Evolutionary conservation across 2,329 filamentous ascomycete species (phyloP).

Genomic region (Alternaria arborescens): DNA sequence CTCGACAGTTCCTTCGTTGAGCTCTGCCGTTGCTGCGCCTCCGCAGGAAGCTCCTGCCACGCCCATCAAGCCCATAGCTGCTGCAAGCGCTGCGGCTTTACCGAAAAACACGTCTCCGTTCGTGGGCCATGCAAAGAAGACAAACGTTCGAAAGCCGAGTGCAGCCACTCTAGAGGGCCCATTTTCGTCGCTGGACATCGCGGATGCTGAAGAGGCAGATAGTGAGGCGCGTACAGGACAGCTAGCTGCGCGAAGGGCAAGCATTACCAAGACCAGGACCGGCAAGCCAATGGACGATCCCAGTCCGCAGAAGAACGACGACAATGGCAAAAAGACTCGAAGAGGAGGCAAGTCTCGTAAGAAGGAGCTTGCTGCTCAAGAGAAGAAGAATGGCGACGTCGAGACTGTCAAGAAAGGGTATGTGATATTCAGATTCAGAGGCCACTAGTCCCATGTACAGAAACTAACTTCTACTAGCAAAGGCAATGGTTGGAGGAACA

Average conservation of each 20-base stretch:
- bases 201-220: conserved; percentile 51
- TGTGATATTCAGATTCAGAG: conserved; percentile 36
- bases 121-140: conserved; percentile 41
- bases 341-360: conserved; percentile 56
- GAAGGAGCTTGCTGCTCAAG: conserved; percentile 56
- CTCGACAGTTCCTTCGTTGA: conserved; percentile 32
- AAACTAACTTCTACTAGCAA: conserved; percentile 49
- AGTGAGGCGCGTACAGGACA: conserved; percentile 43
- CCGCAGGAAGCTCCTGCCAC: conserved; percentile 54
- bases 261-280: conserved; percentile 52
- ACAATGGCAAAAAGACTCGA: conserved; percentile 57
- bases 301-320: conserved; percentile 41
- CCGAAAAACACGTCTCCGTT: conserved; percentile 52
- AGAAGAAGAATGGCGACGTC: conserved; percentile 44
- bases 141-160: conserved; percentile 45
- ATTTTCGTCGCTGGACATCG: conserved; percentile 52
- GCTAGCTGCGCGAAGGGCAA: conserved; percentile 42
- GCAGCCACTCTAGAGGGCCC: conserved; percentile 52
- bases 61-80: conserved; percentile 53
- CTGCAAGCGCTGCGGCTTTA: conserved; percentile 45
- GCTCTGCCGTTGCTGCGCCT: conserved; percentile 29
- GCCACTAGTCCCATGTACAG: neutral
- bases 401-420: conserved; percentile 46
- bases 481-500: conserved; percentile 73
- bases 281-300: conserved; percentile 53